A percentile compares a stretch with the other conserved stretches of the same genome.
Evolutionary conservation across 2,329 filamentous ascomycete genomes (phyloP).

Genomic region (Colletotrichum sp.): DNA sequence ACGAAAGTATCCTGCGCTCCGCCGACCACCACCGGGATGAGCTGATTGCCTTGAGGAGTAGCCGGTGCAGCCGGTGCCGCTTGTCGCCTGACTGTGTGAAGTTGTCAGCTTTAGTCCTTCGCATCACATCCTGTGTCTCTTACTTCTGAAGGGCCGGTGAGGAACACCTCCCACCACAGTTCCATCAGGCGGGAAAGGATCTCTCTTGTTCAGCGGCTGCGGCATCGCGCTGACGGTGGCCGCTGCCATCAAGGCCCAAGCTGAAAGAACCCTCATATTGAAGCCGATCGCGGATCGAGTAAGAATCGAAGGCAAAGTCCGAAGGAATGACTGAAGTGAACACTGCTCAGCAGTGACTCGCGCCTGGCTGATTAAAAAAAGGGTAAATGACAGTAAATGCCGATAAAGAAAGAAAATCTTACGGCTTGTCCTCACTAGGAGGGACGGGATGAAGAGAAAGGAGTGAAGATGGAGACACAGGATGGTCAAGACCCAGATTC

Average conservation of each 20-base stretch:
- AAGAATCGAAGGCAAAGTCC: not conserved
- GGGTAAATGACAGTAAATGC: conserved; percentile 13
- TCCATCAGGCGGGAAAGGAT: conserved; percentile 11
- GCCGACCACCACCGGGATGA: conserved; percentile 40
- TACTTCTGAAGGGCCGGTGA: conserved; percentile 10
- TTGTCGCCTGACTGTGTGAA: conserved; percentile 5
- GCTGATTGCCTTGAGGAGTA: conserved; percentile 13
- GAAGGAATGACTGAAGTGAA: conserved; percentile 1
- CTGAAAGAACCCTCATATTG: conserved; percentile 12
- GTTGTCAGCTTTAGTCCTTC: not conserved
- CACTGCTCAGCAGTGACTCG: conserved; percentile 14
- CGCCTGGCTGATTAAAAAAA: not conserved
- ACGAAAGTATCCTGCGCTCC: conserved; percentile 41
- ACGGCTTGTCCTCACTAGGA: conserved; percentile 17
- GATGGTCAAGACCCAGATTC: not conserved
- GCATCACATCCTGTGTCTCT: not conserved
- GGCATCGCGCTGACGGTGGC: conserved; percentile 12
- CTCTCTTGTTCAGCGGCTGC: conserved; percentile 4
- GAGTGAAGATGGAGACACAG: not conserved
- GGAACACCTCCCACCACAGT: conserved; percentile 8
- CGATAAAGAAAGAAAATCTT: not conserved
- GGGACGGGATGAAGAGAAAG: not conserved
- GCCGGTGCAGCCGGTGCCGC: not conserved
- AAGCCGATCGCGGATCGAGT: not conserved
- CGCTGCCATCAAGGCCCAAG: not conserved